Percentiles rank a stretch among this genome's conserved stretches.
These are phyloP conservation scores for Herpetospermum pedunculosum DNA, from an alignment of 306 rosid species.

Conservation along the genomic window DNA sequence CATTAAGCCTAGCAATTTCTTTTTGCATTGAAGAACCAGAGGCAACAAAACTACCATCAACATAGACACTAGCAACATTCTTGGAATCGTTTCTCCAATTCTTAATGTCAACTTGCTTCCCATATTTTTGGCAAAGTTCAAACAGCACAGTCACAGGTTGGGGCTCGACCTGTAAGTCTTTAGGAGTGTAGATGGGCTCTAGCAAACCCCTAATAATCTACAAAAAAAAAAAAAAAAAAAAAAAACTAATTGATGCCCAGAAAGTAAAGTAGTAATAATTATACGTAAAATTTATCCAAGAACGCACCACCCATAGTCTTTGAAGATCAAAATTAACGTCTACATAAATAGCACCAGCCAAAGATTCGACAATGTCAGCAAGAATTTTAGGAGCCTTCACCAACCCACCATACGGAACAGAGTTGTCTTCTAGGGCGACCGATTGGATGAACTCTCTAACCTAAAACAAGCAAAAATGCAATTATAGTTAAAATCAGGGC, in stretches of 20 bases:
- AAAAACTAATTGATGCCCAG: background rate
- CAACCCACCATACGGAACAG: conserved; percentile 36
- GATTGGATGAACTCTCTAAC: conserved; percentile 36
- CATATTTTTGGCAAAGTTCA: conserved; percentile 54
- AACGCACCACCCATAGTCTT: conserved; percentile 55
- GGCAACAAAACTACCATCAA: conserved; percentile 41
- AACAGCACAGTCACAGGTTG: conserved; percentile 53
- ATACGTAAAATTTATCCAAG: background rate
- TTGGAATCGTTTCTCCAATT: conserved; percentile 23
- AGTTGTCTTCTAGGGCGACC: conserved; percentile 23
- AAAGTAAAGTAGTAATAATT: background rate
- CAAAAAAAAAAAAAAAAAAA: background rate
- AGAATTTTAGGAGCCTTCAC: conserved; percentile 84
- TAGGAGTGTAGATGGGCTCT: conserved; percentile 58
- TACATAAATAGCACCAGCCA: conserved; percentile 58
- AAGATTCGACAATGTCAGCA: conserved; percentile 74
- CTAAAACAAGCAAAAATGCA: conserved; percentile 13
- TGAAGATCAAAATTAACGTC: conserved; percentile 46
- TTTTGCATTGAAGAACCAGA: conserved; percentile 48
- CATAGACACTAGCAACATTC: conserved; percentile 32
- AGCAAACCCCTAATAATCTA: conserved; percentile 46
- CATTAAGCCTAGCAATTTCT: conserved; percentile 51
- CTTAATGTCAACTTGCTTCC: conserved; percentile 40
- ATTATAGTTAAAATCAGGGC: background rate
- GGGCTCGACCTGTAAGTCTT: conserved; percentile 37